These are phyloP conservation scores for Podaxis mareebaensis DNA, from an alignment of 768 basidiomycete species.

Conservation along the genomic window DNA sequence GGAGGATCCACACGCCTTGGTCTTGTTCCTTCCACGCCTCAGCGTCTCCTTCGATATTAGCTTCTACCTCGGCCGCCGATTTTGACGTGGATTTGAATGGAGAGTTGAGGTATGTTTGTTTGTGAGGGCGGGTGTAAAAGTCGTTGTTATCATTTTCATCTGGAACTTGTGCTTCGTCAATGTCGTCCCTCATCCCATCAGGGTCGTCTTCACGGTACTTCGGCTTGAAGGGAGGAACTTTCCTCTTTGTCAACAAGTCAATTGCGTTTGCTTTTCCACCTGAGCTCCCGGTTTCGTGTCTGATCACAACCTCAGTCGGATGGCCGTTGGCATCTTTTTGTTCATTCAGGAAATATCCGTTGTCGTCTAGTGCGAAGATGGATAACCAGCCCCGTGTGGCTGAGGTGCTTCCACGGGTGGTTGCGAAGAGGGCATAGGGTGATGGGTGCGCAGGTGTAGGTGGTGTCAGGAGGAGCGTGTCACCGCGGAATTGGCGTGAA, in stretches of 20 bases:
- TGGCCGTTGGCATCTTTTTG: conserved; percentile 7
- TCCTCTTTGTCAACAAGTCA: conserved; percentile 38
- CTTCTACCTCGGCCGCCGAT: neutral
- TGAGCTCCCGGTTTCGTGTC: conserved; percentile 46
- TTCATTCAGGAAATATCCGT: conserved; percentile 33
- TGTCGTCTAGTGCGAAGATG: conserved; percentile 39
- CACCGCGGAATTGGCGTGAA: conserved; percentile 37
- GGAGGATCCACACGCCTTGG: conserved; percentile 43
- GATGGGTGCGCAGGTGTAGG: conserved; percentile 34
- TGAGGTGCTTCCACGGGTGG: conserved; percentile 44
- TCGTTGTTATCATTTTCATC: conserved; percentile 19
- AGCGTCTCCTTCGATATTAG: neutral
- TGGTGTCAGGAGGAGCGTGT: conserved; percentile 45
- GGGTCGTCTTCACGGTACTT: neutral
- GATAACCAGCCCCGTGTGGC: conserved; percentile 42
- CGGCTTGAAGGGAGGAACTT: neutral
- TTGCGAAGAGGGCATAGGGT: conserved; percentile 44
- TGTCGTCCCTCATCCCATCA: neutral
- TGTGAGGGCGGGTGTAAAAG: neutral
- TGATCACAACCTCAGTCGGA: conserved; percentile 27
- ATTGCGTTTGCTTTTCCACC: conserved; percentile 56
- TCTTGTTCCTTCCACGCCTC: conserved; percentile 3
- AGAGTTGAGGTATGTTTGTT: neutral
- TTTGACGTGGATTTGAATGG: neutral
- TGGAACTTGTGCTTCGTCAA: neutral